These are phyloP conservation scores for Paecilomyces dactylethromorphus DNA, from an alignment of 2,329 filamentous ascomycete genomes.

Conservation along the genomic window DNA sequence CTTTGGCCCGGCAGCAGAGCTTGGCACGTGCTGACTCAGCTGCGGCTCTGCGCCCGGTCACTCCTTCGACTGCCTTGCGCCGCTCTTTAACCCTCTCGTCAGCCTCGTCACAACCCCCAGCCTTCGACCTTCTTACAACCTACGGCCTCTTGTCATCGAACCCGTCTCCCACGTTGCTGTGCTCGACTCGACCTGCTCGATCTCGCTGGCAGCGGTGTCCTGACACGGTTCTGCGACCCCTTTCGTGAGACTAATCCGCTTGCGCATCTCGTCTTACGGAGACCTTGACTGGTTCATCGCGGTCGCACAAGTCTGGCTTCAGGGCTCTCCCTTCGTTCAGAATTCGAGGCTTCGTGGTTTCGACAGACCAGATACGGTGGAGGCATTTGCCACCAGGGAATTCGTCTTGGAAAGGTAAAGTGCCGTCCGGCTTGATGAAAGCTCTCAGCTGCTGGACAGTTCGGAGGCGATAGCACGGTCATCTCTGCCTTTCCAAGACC, in stretches of 20 bases:
- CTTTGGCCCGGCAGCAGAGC: constrained; percentile 17
- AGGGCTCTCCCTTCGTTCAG: constrained; percentile 1
- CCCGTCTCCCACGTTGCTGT: constrained; percentile 19
- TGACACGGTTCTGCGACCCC: constrained; percentile 24
- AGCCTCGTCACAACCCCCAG: constrained; percentile 9
- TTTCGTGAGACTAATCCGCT: constrained; percentile 21
- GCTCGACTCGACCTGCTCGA: constrained; percentile 10
- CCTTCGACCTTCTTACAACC: constrained; percentile 11
- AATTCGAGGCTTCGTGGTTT: constrained; percentile 18
- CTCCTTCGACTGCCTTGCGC: constrained; percentile 11
- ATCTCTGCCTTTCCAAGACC: constrained; percentile 6
- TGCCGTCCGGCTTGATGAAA: constrained; percentile 15
- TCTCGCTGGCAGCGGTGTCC: constrained; percentile 16
- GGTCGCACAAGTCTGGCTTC: constrained; percentile 27
- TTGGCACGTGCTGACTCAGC: constrained; percentile 21
- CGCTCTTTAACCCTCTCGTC: constrained; percentile 7
- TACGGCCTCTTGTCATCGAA: constrained; percentile 23
- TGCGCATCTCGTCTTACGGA: constrained; percentile 20
- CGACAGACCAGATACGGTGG: constrained; percentile 4
- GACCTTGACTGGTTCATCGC: constrained; percentile 35
- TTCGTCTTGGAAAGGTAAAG: constrained; percentile 31
- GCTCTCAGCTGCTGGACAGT: constrained; percentile 6
- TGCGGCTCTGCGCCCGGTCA: constrained; percentile 13
- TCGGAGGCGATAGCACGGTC: constrained; percentile 8
- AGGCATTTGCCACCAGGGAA: constrained; percentile 5